A percentile compares a stretch with the other conserved stretches of the same genome.
Conservation (phyloP, 108 stramenopile species). For the Fragilariopsis cylindrus region DNA sequence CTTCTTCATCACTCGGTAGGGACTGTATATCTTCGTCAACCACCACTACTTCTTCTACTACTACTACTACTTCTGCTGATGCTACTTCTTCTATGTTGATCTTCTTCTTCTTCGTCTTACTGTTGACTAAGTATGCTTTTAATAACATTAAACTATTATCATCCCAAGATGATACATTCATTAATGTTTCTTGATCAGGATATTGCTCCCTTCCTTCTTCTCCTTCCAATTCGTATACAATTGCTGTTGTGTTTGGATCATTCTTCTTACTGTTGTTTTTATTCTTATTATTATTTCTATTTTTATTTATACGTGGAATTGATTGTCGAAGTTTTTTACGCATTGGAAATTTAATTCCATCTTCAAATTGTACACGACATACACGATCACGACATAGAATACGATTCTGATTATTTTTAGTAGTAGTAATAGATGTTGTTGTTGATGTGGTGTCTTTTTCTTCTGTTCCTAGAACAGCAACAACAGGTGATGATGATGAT, state of each 20-base stretch:
- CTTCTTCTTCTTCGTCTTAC: neutral
- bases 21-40: too few species aligned
- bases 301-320: neutral
- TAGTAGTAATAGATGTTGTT: neutral
- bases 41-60: too few species aligned
- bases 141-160: neutral
- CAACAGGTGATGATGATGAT: neutral
- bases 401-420: neutral
- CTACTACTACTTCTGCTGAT: too few species aligned
- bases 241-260: neutral
- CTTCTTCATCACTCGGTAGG: neutral
- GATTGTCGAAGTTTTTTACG: neutral
- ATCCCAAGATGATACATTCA: neutral
- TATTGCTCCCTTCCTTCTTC: neutral
- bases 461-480: neutral
- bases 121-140: neutral
- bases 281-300: neutral
- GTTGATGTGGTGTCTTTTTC: neutral
- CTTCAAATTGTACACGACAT: neutral
- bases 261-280: neutral
- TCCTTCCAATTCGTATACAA: neutral
- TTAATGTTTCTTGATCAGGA: neutral
- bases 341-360: slow-evolving; percentile 6
- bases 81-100: neutral
- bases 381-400: too few species aligned